A percentile compares a stretch with the other conserved stretches of the same genome.
phyloP scores from a whole-genome alignment of 257 asterid genomes.

The Sherardia arvensis region DNA sequence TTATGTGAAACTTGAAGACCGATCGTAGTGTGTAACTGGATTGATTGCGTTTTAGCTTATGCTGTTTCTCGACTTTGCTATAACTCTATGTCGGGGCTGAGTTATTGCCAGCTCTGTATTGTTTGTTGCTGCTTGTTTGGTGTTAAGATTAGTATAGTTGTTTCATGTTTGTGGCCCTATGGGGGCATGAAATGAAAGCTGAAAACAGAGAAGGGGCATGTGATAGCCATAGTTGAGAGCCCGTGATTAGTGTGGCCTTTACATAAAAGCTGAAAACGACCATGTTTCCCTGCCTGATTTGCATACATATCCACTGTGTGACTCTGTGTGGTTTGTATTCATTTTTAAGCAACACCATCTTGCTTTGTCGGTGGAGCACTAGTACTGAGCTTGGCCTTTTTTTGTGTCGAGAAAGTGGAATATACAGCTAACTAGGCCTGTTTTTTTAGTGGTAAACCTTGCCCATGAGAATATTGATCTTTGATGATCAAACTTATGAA shows the following conservation, averaged over 20 bases:
- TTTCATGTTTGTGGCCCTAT: conserved; percentile 9
- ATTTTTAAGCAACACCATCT: background rate
- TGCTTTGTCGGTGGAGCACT: background rate
- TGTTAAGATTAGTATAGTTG: background rate
- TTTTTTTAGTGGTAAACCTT: background rate
- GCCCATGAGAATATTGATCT: background rate
- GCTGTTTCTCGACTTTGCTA: background rate
- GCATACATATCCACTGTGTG: background rate
- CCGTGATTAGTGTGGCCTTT: background rate
- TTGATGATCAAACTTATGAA: background rate
- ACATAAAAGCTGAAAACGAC: background rate
- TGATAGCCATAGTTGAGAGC: background rate
- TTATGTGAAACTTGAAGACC: background rate
- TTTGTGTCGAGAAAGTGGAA: background rate
- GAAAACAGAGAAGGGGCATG: conserved; percentile 8
- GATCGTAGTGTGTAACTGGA: background rate
- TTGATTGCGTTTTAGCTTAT: background rate
- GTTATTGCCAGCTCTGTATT: background rate
- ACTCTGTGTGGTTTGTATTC: background rate
- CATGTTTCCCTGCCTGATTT: background rate
- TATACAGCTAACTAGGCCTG: background rate
- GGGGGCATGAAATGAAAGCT: conserved; percentile 11
- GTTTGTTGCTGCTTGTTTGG: background rate
- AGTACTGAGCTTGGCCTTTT: background rate
- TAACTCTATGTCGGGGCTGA: background rate